Percentiles rank a stretch among this genome's conserved stretches.
Evolutionary conservation across 2,329 filamentous ascomycete species (phyloP).

Genomic region (Aspergillus udagawae): DNA sequence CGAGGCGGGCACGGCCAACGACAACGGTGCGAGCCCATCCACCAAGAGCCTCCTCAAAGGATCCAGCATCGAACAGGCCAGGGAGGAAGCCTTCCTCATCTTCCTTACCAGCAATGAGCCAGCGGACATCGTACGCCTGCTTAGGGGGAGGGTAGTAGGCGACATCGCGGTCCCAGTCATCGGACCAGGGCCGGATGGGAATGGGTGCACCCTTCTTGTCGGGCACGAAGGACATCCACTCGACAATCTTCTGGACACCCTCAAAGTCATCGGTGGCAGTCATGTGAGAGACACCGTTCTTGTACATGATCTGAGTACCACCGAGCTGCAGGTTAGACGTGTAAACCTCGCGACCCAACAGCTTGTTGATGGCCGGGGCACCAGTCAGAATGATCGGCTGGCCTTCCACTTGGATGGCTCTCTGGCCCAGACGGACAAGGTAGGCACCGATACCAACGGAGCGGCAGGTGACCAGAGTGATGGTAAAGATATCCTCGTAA

Average conservation of each 20-base stretch:
- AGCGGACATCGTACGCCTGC: conserved; percentile 86
- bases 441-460: conserved; percentile 99
- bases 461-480: conserved; percentile 94
- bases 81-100: conserved; percentile 79
- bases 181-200: conserved; percentile 80
- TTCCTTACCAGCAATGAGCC: conserved; percentile 85
- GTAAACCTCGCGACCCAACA: conserved; percentile 96
- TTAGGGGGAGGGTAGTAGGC: conserved; percentile 74
- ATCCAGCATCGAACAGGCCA: conserved; percentile 94
- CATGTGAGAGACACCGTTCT: conserved; percentile 99
- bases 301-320: conserved; percentile 99
- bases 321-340: conserved; percentile 98
- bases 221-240: conserved; percentile 96
- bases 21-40: conserved; percentile 98
- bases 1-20: conserved; percentile 90
- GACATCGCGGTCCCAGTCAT: conserved; percentile 90
- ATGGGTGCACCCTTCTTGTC: conserved; percentile 92
- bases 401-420: conserved; percentile 97
- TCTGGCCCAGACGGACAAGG: conserved; percentile 94
- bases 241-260: conserved; percentile 94
- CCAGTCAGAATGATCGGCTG: conserved; percentile 98
- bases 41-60: conserved; percentile 92
- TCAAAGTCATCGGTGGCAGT: conserved; percentile 96
- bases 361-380: conserved; percentile 95
- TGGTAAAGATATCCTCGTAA: conserved; percentile 98